Evolutionary conservation across 2,329 filamentous ascomycete species (phyloP).

Genomic region (Arthrobotrys sinensis): DNA sequence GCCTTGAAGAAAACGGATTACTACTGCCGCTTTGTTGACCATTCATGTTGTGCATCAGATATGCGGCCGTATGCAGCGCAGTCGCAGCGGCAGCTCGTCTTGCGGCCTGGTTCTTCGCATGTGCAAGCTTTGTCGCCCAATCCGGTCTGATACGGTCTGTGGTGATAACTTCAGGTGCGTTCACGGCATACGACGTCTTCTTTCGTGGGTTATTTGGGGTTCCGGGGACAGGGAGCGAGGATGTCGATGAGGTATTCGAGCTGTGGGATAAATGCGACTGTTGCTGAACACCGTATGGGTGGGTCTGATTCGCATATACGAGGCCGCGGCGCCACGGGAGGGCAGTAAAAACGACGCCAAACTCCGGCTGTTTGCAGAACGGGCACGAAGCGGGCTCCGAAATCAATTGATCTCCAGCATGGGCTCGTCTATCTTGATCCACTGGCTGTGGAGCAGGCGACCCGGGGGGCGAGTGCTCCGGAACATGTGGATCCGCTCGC

Average conservation of each 20-base stretch:
- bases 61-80: slow-evolving; percentile 93
- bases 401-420: slow-evolving; percentile 76
- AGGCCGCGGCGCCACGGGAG: slow-evolving; percentile 90
- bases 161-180: slow-evolving; percentile 86
- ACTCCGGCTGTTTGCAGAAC: slow-evolving; percentile 94
- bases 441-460: slow-evolving; percentile 66
- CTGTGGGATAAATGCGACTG: slow-evolving; percentile 67
- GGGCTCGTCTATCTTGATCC: slow-evolving; percentile 67
- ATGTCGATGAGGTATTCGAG: slow-evolving; percentile 70
- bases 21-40: slow-evolving; percentile 29
- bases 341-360: slow-evolving; percentile 93
- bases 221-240: slow-evolving; percentile 61
- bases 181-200: slow-evolving; percentile 82
- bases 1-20: slow-evolving; percentile 58
- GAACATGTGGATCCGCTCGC: slow-evolving; percentile 88
- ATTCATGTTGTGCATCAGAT: slow-evolving; percentile 76
- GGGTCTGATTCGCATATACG: slow-evolving; percentile 85
- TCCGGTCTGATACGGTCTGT: slow-evolving; percentile 94
- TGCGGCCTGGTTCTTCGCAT: slow-evolving; percentile 86
- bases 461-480: slow-evolving; percentile 75
- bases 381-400: slow-evolving; percentile 94
- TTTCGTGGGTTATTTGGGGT: slow-evolving; percentile 68
- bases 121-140: slow-evolving; percentile 90
- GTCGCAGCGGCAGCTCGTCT: slow-evolving; percentile 92
- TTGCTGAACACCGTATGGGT: slow-evolving; percentile 79